Conservation (phyloP, 2,329 filamentous ascomycete genomes). For the Diaporthe australafricana region DNA sequence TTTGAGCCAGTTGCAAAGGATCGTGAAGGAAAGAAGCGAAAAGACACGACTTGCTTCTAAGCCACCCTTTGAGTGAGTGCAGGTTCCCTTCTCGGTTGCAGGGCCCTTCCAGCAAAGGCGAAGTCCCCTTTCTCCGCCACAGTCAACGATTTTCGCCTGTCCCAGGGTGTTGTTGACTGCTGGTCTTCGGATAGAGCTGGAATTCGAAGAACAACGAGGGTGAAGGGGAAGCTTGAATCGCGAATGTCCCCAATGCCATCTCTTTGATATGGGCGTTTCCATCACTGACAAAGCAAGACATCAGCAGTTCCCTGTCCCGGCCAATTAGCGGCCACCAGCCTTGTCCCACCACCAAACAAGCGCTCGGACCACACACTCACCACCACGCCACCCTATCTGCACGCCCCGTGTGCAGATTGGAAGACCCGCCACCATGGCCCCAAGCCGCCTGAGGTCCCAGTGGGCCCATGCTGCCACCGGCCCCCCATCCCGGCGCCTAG, state of each 20-base stretch:
- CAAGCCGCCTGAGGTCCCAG: background rate
- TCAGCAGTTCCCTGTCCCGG: no score
- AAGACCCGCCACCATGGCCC: background rate
- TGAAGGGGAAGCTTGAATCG: slow-evolving; percentile 1
- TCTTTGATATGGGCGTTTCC: slow-evolving; percentile 11
- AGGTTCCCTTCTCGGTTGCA: background rate
- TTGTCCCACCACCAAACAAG: background rate
- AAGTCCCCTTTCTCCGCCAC: background rate
- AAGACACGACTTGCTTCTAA: background rate
- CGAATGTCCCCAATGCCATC: slow-evolving; percentile 7
- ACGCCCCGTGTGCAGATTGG: background rate
- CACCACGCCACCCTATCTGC: background rate
- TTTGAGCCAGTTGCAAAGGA: background rate
- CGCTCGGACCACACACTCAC: slow-evolving; percentile 3
- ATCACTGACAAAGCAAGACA: slow-evolving; percentile 27
- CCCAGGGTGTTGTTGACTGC: background rate
- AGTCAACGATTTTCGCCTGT: background rate
- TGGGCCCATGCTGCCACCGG: slow-evolving; percentile 7
- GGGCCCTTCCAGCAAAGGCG: background rate
- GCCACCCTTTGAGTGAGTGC: background rate
- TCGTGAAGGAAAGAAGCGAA: background rate
- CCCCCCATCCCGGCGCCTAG: background rate
- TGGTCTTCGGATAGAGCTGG: background rate
- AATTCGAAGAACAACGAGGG: background rate
- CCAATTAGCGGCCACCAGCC: background rate